A percentile compares a stretch with the other conserved stretches of the same genome.
Evolutionary conservation across 2,329 filamentous ascomycete genomes (phyloP).

Genomic region (Pseudopyrenochaeta lycopersici): DNA sequence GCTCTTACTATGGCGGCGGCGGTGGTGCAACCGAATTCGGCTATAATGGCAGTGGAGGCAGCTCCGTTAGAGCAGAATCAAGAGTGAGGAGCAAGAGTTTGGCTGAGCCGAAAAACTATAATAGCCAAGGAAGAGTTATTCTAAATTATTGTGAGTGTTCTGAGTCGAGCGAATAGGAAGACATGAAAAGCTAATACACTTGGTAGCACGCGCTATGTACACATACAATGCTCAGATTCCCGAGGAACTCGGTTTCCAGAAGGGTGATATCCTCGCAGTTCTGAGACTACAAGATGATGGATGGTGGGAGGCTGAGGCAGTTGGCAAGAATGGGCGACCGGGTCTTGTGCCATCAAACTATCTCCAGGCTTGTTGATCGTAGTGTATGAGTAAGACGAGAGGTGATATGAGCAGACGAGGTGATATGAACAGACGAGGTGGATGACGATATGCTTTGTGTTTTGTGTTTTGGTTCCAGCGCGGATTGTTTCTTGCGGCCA

Average conservation of each 20-base stretch:
- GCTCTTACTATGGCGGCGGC: slow-evolving; percentile 53
- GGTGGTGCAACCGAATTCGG: slow-evolving; percentile 38
- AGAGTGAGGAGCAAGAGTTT: slow-evolving; percentile 80
- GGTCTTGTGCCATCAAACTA: slow-evolving; percentile 75
- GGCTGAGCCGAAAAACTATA: slow-evolving; percentile 85
- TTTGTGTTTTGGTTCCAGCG: background rate
- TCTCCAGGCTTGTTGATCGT: slow-evolving; percentile 62
- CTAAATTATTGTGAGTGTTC: slow-evolving; percentile 86
- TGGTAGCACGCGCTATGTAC: slow-evolving; percentile 87
- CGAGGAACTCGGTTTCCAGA: slow-evolving; percentile 90
- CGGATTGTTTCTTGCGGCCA: background rate
- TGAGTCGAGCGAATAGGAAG: background rate
- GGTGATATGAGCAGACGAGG: background rate
- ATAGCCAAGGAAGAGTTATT: slow-evolving; percentile 84
- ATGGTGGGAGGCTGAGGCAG: slow-evolving; percentile 98
- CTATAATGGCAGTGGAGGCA: slow-evolving; percentile 30
- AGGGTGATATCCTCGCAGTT: slow-evolving; percentile 90
- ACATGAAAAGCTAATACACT: slow-evolving; percentile 10
- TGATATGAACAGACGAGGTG: background rate
- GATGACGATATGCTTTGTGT: background rate
- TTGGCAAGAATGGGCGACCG: slow-evolving; percentile 65
- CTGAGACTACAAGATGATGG: slow-evolving; percentile 94
- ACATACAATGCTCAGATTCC: slow-evolving; percentile 94
- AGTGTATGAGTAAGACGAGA: background rate
- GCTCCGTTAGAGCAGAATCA: slow-evolving; percentile 50